Percentiles rank a stretch among this genome's conserved stretches.
Conservation (phyloP, 2,329 filamentous ascomycete genomes). For the Nemania serpens region DNA sequence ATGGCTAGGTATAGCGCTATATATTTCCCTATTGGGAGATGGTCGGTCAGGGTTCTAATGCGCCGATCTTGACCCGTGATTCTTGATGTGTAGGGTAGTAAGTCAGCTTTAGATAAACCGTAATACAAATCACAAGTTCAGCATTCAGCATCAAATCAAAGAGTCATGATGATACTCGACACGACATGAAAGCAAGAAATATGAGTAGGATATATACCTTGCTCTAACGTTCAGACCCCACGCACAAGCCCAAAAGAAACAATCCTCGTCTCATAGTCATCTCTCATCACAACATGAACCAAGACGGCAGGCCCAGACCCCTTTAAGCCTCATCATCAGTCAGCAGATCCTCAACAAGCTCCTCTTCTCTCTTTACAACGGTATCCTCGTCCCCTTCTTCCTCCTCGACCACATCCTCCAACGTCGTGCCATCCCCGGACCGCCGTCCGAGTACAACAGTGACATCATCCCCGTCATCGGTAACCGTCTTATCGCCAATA, state of each 20-base stretch:
- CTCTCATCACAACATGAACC: too few species aligned
- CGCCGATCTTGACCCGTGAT: too few species aligned
- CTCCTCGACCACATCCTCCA: slow-evolving; percentile 28
- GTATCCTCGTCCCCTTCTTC: slow-evolving; percentile 22
- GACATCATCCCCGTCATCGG: slow-evolving; percentile 19
- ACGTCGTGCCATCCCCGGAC: slow-evolving; percentile 9
- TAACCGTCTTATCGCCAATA: slow-evolving; percentile 9
- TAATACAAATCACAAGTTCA: too few species aligned
- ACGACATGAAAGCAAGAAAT: background rate
- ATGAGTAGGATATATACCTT: background rate
- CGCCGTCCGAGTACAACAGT: slow-evolving; percentile 6
- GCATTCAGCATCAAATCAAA: background rate
- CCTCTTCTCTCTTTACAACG: slow-evolving; percentile 13
- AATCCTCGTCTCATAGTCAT: background rate
- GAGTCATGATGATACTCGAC: background rate
- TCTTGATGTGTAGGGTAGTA: too few species aligned
- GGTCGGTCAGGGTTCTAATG: too few species aligned
- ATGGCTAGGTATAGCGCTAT: too few species aligned
- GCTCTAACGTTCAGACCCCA: background rate
- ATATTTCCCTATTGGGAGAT: too few species aligned
- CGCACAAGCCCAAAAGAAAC: background rate
- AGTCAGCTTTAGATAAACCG: too few species aligned
- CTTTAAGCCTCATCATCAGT: slow-evolving; percentile 24
- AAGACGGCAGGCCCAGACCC: too few species aligned
- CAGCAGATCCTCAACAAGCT: slow-evolving; percentile 27